Evolutionary conservation across 208 protist genomes (phyloP).

Genomic region (Naegleria fowleri): DNA sequence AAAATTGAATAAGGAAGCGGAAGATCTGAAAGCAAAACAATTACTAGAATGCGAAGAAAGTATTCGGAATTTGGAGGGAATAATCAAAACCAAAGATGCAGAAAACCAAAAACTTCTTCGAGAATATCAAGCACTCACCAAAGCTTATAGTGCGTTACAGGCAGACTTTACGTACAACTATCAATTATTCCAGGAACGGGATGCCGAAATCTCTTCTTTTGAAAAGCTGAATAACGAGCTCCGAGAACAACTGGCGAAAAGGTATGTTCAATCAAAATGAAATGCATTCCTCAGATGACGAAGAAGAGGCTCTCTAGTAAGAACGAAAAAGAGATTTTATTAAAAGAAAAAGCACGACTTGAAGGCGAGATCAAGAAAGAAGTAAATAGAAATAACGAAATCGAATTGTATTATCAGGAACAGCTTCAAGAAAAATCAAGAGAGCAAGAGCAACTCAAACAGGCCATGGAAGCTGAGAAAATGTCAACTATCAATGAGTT

Average conservation of each 20-base stretch:
- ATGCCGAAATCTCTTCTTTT: background rate
- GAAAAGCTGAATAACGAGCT: background rate
- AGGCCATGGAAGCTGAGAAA: background rate
- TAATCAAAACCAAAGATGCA: background rate
- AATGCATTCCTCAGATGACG: background rate
- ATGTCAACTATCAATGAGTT: background rate
- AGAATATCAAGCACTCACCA: background rate
- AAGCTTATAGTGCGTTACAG: background rate
- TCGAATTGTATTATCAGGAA: background rate
- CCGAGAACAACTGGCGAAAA: background rate
- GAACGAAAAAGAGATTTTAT: background rate
- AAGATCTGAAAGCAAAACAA: background rate
- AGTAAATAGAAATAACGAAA: constrained; percentile 1
- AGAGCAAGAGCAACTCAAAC: background rate
- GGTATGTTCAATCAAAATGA: background rate
- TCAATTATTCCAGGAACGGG: background rate
- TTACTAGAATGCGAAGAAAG: background rate
- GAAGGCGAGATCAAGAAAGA: background rate
- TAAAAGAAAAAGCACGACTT: background rate
- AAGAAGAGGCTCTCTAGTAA: background rate
- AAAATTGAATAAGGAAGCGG: too few species aligned
- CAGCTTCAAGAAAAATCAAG: background rate
- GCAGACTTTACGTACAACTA: background rate
- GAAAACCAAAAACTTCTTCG: background rate
- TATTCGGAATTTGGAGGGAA: background rate